Conservation (phyloP, 2,329 filamentous ascomycete species). For the Botrytis pseudocinerea region DNA sequence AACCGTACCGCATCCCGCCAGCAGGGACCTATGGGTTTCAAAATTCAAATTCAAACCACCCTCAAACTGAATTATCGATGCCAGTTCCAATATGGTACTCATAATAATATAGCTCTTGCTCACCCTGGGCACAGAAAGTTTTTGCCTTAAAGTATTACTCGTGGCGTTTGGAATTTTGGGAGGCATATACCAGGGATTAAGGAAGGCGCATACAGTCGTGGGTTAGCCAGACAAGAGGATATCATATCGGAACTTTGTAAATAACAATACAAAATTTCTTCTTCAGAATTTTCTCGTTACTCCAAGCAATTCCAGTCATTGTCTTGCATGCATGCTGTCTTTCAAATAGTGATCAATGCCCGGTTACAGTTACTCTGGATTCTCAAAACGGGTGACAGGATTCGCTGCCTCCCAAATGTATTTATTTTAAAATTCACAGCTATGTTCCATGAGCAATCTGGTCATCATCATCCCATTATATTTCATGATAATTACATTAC, state of each 20-base stretch:
- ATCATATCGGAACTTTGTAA: not conserved
- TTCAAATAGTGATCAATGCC: not conserved
- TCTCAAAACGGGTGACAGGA: not conserved
- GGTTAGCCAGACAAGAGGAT: not conserved
- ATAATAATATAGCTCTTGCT: not conserved
- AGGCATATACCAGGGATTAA: not conserved
- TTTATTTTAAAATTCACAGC: not conserved
- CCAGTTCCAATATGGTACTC: constrained; percentile 4
- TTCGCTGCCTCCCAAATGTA: not conserved
- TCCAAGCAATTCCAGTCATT: too few relatives aligned
- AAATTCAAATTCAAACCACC: not conserved
- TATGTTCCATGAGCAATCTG: not conserved
- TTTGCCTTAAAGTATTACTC: too few relatives aligned
- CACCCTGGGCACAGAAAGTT: not conserved
- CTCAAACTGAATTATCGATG: constrained; percentile 1
- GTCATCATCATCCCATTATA: not conserved
- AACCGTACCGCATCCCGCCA: not conserved
- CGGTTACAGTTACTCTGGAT: not conserved
- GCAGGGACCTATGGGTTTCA: constrained; percentile 7
- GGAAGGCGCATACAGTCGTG: not conserved
- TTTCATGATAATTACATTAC: not conserved
- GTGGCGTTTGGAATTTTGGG: not conserved
- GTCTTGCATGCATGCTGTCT: not conserved
- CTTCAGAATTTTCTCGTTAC: not conserved
- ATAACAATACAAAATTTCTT: not conserved